Base-by-base conservation (phyloP, 179 eudicot species). In the Carnegiea gigantea region DNA sequence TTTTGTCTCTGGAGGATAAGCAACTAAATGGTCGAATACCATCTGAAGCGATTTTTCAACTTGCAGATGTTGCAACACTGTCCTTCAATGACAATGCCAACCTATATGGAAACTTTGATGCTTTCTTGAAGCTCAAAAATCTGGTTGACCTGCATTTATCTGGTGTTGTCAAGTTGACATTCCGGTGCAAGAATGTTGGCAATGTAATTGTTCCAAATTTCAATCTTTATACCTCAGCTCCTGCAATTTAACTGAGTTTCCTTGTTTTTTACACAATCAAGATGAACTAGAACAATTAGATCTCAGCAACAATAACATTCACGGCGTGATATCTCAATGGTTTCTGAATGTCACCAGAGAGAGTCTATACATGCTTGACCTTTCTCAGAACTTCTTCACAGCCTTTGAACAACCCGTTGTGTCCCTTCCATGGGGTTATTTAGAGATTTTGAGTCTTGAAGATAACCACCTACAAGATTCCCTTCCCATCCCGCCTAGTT, bases 221-320 rank as follows among this genome's bases (percentile, higher is more conserved):
- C 8, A 18, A 7, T 14, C 24, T 7, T 60, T 84, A 30, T 20
- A 21, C 8, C 74, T 86, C 33, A 11, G 49, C 10, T 72, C 33
- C 8, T 86, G 85, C 83, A 86, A 84, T 77, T 74, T 86, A 76
- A 65, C 49, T 8, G 77, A 79, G 15, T 81, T 86, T 49, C 88
- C 88, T n/a, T 54, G 24, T 18, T 78, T 86, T 73, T 68, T 86
- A 6, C 81, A 7, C 9, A 17, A 18, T 38, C 89, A 84, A n/a
- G 79, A 51, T 21, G 70, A 77, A 20, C 80, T 86, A 28, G 30
- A 77, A 64, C 2, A 1, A 1, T 24, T 84, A 1, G 18, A n/a
- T n/a, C 85, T 87, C 21, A 1, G 9, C 9, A 43, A 43, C 6
- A 84, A 84, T 51, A 73, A 23, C 48, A 86, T 86, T n/a, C 30